Evolutionary conservation across 208 protist genomes (phyloP), one percentile per base, ranked within the genome.

Genomic region (Naegleria fowleri): DNA sequence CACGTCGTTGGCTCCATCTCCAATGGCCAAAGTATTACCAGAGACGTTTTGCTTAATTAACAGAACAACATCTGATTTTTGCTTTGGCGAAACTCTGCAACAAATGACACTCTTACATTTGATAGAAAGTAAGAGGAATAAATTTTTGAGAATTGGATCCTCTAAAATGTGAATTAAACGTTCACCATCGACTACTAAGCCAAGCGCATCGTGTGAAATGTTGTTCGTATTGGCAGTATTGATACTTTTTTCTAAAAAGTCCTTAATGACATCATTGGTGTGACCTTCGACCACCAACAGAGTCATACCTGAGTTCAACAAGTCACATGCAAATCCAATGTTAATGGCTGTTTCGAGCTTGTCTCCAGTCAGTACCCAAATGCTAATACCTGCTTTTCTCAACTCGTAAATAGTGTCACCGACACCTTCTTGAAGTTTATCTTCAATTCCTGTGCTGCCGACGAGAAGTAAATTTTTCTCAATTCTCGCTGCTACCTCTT

Each of bases 1-100:
- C 7, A 99, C 98, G 93, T 99, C 98, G 91, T 99, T 99, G 13
- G 98, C 98, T 88, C 98, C 98, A 93, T 99, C 98, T 79, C 98
- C 98, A 92, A 99, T 99, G 7, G 98, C 98, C 0, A 99, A 94
- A 29, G 98, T 98, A 11, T 91, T 83, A 59, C 41, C 43, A 36
- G 19, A 19, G 19, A 22, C 11, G 16, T 94, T 94, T 90, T 95
- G 95, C 93, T 97, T 95, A 91, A 98, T 97, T 95, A 97, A 96
- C 91, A 94, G 92, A 87, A 98, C 97, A 55, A 98, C 95, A 91
- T 95, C 94, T 25, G 96, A 94, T 92, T 98, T 98, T 91, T 98
- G 96, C 29, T 97, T 92, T 43, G 92, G 92, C 22, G 92, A 59
- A 19, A 93, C 92, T 75, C 92, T 91, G 83, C 92, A 92, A 83